phyloP scores from a whole-genome alignment of 495 filamentous ascomycete genomes.

The Parathielavia hyrcaniae region DNA sequence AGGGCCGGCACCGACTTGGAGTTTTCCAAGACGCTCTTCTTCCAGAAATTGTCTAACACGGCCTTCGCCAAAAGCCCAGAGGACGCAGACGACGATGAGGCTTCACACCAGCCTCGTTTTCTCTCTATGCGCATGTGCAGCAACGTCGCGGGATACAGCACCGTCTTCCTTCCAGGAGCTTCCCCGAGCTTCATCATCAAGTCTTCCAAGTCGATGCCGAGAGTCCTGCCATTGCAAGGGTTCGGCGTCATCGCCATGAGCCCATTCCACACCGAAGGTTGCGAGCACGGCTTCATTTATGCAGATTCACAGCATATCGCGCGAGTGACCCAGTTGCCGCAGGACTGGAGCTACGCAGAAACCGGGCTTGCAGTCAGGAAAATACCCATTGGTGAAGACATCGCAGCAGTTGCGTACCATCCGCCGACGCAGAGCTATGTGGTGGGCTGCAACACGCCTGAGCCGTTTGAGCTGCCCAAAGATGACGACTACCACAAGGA shows the following conservation, averaged over 20 bases:
- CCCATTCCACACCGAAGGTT: constrained; percentile 64
- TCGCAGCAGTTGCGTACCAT: constrained; percentile 72
- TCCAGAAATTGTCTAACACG: constrained; percentile 66
- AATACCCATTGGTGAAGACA: constrained; percentile 60
- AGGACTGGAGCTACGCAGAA: constrained; percentile 56
- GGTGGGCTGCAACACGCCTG: constrained; percentile 57
- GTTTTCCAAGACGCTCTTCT: constrained; percentile 53
- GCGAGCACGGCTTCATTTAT: constrained; percentile 75
- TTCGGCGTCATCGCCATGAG: constrained; percentile 59
- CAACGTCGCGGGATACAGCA: constrained; percentile 66
- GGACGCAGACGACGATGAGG: constrained; percentile 31
- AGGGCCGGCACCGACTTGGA: constrained; percentile 24
- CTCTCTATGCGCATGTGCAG: constrained; percentile 55
- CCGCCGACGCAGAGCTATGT: constrained; percentile 67
- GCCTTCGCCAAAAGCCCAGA: constrained; percentile 50
- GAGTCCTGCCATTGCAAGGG: constrained; percentile 63
- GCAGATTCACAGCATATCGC: constrained; percentile 61
- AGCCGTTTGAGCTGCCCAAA: constrained; percentile 73
- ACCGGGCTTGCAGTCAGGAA: constrained; percentile 64
- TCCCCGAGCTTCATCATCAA: constrained; percentile 75
- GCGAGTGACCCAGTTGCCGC: constrained; percentile 60
- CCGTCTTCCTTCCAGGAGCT: constrained; percentile 72
- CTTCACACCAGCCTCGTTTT: constrained; percentile 38
- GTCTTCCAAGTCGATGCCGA: constrained; percentile 65
- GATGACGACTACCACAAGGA: constrained; percentile 77